Base-by-base conservation (phyloP, 345 rosid genomes). In the Camelina sativa region DNA sequence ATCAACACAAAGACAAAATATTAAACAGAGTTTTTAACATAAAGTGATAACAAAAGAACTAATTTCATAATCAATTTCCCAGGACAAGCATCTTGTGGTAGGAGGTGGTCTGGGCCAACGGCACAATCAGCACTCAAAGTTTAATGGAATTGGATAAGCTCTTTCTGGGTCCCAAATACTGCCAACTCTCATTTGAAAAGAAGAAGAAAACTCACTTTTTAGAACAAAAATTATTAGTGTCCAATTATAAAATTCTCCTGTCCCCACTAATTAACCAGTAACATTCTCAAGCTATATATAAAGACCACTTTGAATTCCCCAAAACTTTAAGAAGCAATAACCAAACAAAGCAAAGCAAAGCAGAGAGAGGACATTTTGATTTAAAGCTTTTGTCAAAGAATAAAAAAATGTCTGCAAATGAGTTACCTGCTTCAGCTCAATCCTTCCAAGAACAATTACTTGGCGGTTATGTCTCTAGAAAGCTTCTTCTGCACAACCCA, bases 391-490 rank as follows among this genome's bases (percentile, higher is more conserved):
- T 57, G 4, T 48, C 22, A 61, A 54, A 54, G 40, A 53, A 22
- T 52, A 35, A 56, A 48, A 28, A 48, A 7, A 77, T 71, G 80
- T 64, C 48, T 58, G 7, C 55, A 71, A 50, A 50, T 50, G 48
- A 65, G 4, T 65, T 77, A 58, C 72, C 82, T 75, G 23, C 71
- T 32, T 23, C 82, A 81, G 35, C 78, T 51, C 74, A 51, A 67
- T 52, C 41, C 57, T 50, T 71, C 60, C 71, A 77, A 34, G 77
- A 75, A 37, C 74, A 77, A 9, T 8, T 71, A 19, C 58, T 81
- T 52, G 58, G 46, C 20, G n/a, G 59, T 55, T 61, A 66, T 41
- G 58, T 66, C 65, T 62, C 84, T 4, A 82, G 88, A 71, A 82
- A 79, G 35, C 52, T 81, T 13, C 81, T 85, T 54, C 48, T 58